Conservation (phyloP, 2,329 filamentous ascomycete species). For the Botrytis tulipae region DNA sequence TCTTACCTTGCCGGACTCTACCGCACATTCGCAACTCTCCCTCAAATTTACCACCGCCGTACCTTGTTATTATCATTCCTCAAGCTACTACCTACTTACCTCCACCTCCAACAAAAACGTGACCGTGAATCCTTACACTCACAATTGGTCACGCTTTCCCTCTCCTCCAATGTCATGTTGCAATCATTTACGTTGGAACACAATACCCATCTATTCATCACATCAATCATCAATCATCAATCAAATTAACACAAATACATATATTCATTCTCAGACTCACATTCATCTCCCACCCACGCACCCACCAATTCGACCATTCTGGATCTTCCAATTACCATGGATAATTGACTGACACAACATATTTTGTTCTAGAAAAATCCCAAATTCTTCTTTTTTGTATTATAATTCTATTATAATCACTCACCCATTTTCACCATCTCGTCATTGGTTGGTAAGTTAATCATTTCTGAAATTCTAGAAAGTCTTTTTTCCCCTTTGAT, state of each 20-base stretch:
- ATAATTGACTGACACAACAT: constrained; percentile 17
- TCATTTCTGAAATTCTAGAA: background rate
- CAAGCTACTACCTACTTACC: background rate
- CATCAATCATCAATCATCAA: constrained; percentile 2
- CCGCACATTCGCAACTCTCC: background rate
- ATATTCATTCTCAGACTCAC: background rate
- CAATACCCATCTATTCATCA: background rate
- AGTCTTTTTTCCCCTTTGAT: background rate
- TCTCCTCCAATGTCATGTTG: background rate
- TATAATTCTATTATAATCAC: background rate
- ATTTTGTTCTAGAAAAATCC: background rate
- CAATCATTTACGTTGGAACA: background rate
- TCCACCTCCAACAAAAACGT: background rate
- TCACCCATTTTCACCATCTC: background rate
- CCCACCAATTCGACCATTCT: constrained; percentile 1
- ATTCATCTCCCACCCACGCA: background rate
- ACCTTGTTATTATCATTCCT: background rate
- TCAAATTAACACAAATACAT: background rate
- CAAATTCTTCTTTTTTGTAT: background rate
- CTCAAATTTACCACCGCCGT: background rate
- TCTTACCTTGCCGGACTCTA: background rate
- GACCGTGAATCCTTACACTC: background rate
- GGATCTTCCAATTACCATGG: background rate
- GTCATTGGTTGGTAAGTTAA: background rate
- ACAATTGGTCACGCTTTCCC: background rate